These are phyloP conservation scores for Ophiocordyceps camponoti-rufipedis DNA, from an alignment of 2,329 filamentous ascomycete species.

Conservation along the genomic window DNA sequence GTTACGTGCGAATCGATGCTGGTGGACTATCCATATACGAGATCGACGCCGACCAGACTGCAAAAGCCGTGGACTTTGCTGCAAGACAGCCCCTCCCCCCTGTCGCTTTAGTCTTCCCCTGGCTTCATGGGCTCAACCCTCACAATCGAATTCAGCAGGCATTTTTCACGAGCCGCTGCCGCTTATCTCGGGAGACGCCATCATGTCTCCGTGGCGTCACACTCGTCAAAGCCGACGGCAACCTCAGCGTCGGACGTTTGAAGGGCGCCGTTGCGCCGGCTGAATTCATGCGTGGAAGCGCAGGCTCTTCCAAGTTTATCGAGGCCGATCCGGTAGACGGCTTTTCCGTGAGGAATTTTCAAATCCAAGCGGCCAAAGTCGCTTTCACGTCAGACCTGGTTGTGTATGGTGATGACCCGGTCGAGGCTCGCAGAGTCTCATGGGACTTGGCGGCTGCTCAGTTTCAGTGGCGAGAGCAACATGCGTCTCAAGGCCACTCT, in stretches of 20 bases:
- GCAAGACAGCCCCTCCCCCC: constrained; percentile 70
- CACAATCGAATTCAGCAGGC: constrained; percentile 76
- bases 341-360: constrained; percentile 92
- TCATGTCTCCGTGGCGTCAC: constrained; percentile 66
- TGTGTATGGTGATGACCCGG: constrained; percentile 63
- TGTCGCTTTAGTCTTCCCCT: constrained; percentile 78
- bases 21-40: constrained; percentile 48
- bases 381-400: constrained; percentile 83
- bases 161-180: constrained; percentile 70
- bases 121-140: constrained; percentile 84
- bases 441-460: constrained; percentile 63
- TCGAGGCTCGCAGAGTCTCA: constrained; percentile 41
- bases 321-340: constrained; percentile 76
- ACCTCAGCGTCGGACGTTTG: constrained; percentile 54
- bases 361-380: constrained; percentile 81
- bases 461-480: constrained; percentile 49
- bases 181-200: constrained; percentile 46
- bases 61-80: constrained; percentile 55
- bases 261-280: constrained; percentile 75
- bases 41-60: constrained; percentile 50
- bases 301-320: constrained; percentile 41
- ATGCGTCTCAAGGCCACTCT: constrained; percentile 34
- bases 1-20: constrained; percentile 32
- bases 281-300: constrained; percentile 48
- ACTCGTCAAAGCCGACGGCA: constrained; percentile 74